A percentile compares a stretch with the other conserved stretches of the same genome.
phyloP scores from a whole-genome alignment of 208 protist species.

The Herpetomonas tarakana region DNA sequence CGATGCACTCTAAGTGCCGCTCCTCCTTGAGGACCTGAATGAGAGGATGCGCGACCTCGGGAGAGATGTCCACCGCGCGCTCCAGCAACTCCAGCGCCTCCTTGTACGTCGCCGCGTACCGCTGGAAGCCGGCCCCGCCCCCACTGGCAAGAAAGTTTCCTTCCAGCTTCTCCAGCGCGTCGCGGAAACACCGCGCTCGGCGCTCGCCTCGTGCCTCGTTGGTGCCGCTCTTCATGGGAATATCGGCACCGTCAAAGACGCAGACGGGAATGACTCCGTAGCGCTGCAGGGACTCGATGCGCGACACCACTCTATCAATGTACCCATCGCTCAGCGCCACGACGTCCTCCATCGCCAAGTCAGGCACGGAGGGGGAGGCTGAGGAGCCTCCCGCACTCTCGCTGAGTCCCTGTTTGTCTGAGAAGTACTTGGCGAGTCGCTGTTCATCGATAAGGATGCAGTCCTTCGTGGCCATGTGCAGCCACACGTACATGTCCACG shows the following conservation, averaged over 20 bases:
- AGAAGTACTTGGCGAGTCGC: conserved; percentile 20
- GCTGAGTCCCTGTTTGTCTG: conserved; percentile 14
- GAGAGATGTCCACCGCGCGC: conserved; percentile 72
- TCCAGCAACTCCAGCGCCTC: conserved; percentile 54
- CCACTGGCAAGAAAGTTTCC: not conserved
- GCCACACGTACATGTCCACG: conserved; percentile 91
- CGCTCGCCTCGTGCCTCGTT: conserved; percentile 45
- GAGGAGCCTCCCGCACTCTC: not conserved
- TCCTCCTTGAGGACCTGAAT: conserved; percentile 65
- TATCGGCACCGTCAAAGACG: conserved; percentile 79
- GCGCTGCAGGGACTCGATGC: conserved; percentile 42
- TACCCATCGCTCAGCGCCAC: conserved; percentile 29
- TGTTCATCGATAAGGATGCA: conserved; percentile 33
- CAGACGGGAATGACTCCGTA: conserved; percentile 69
- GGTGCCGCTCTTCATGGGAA: conserved; percentile 75
- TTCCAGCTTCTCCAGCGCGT: conserved; percentile 42
- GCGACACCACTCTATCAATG: conserved; percentile 28
- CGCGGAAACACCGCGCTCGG: conserved; percentile 26
- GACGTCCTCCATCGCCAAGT: conserved; percentile 27
- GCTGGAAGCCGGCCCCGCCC: conserved; percentile 10
- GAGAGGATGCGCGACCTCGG: conserved; percentile 74
- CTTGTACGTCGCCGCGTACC: conserved; percentile 11
- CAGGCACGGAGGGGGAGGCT: too few species aligned
- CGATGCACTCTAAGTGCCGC: conserved; percentile 87
- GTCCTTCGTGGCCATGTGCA: conserved; percentile 60